Base-by-base conservation (phyloP, 163 green algal species). In the Picocystis sp. region DNA sequence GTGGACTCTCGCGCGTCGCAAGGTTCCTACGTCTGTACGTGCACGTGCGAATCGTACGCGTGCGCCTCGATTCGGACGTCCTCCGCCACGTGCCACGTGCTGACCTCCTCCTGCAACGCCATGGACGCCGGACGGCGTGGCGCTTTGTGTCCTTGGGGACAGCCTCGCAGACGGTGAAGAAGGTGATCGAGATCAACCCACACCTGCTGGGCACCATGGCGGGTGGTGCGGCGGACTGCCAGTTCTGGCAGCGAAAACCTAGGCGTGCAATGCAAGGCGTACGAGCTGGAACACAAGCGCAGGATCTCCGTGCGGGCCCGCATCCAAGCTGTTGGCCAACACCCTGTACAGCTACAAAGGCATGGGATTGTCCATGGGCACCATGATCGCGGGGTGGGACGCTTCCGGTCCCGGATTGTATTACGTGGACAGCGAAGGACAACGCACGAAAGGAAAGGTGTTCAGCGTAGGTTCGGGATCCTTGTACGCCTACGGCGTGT, bases 181-280 rank as follows among this genome's bases (percentile, higher is more conserved):
- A 97, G 66, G 87, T 98, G 3, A 94, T 98, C 38, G 87, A 97
- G 71, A 99, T 98, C 71, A 99, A 99, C 66, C 82, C 80, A 9
- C 94, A 82, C 71, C 70, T 99, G 35, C 71, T 99, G 45, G 91
- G 90, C n/a, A 99, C 91, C 17, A 99, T 99, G 90, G 91, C 91
- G 41, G 91, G 91, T 52, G 91, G 88, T 46, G 91, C 91, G 11
- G 90, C 88, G 19, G 91, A 99, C 69, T 99, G 91, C 73, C 82
- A 94, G 67, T 99, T 96, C 67, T 99, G 91, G 91, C 81, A 95
- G 62, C 64, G 91, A 9, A 95, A n/a, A 97, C 69, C 69, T 98
- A 33, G 87, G 89, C 13, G 45, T 75, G 61, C 83, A 95, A 77
- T 98, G 90, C 72, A 82, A 90, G 1, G 60, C 97, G 49, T 92